phyloP scores from a whole-genome alignment of 345 rosid species.

The Firmiana major region DNA sequence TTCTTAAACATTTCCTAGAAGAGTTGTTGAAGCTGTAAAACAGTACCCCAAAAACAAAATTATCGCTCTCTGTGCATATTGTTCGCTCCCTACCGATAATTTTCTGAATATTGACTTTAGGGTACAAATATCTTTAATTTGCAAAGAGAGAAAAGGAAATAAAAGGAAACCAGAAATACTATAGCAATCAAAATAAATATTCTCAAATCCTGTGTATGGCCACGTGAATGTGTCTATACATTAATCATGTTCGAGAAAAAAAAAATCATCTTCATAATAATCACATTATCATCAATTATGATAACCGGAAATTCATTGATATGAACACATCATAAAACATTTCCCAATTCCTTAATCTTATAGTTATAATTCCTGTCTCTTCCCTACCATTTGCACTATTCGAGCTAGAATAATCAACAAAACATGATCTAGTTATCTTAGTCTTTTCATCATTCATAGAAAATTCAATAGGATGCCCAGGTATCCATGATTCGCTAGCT shows the following conservation, averaged over 20 bases:
- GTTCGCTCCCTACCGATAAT: not conserved
- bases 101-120: not conserved
- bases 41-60: not conserved
- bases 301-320: not conserved
- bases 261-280: not conserved
- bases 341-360: not conserved
- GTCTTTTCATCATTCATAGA: not conserved
- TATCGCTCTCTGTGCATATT: not conserved
- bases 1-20: not conserved
- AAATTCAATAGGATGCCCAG: not conserved
- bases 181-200: not conserved
- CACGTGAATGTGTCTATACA: not conserved
- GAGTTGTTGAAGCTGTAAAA: not conserved
- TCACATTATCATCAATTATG: not conserved
- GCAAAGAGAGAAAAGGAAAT: not conserved
- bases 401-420: not conserved
- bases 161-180: not conserved
- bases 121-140: not conserved
- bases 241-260: not conserved
- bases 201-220: not conserved
- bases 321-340: not conserved
- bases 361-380: not conserved
- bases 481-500: not conserved
- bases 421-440: not conserved
- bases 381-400: not conserved